Conservation (phyloP, 352 stramenopile genomes). For the Phytophthora tubulina region DNA sequence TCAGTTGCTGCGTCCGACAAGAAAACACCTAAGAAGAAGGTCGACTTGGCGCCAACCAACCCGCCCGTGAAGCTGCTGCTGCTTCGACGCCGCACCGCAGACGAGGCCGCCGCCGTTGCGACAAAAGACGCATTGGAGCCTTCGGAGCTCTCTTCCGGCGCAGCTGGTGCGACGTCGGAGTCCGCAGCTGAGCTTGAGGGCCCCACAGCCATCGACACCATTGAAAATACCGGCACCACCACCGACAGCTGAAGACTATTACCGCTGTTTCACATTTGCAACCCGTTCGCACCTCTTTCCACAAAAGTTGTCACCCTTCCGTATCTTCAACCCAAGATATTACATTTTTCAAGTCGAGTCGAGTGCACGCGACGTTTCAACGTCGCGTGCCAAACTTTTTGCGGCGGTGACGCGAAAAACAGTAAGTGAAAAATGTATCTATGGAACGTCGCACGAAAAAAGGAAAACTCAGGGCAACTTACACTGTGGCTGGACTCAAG, state of each 20-base stretch:
- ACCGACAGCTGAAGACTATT: too few species aligned
- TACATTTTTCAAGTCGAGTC: slow-evolving; percentile 9
- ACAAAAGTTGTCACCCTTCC: slow-evolving; percentile 3
- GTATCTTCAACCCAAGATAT: slow-evolving; percentile 19
- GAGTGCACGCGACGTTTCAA: not conserved
- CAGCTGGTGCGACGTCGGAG: not conserved
- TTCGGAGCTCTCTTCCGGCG: slow-evolving; percentile 25
- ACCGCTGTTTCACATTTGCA: too few species aligned
- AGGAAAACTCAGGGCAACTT: slow-evolving; percentile 39
- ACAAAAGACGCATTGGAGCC: not conserved
- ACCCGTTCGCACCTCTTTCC: not conserved
- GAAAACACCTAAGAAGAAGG: slow-evolving; percentile 27
- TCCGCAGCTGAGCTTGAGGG: slow-evolving; percentile 10
- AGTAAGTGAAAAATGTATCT: slow-evolving; percentile 21
- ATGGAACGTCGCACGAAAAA: slow-evolving; percentile 19
- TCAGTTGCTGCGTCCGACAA: slow-evolving; percentile 30
- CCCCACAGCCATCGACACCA: not conserved
- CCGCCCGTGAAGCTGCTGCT: slow-evolving; percentile 74
- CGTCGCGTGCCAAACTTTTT: slow-evolving; percentile 23
- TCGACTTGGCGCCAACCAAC: slow-evolving; percentile 49
- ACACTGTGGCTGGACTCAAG: not conserved
- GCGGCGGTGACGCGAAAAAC: slow-evolving; percentile 12
- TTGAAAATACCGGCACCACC: not conserved
- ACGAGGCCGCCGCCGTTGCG: slow-evolving; percentile 3
- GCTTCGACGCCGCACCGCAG: slow-evolving; percentile 47